These are phyloP conservation scores for Lentinus tigrinus DNA, from an alignment of 768 basidiomycete genomes.

Conservation along the genomic window DNA sequence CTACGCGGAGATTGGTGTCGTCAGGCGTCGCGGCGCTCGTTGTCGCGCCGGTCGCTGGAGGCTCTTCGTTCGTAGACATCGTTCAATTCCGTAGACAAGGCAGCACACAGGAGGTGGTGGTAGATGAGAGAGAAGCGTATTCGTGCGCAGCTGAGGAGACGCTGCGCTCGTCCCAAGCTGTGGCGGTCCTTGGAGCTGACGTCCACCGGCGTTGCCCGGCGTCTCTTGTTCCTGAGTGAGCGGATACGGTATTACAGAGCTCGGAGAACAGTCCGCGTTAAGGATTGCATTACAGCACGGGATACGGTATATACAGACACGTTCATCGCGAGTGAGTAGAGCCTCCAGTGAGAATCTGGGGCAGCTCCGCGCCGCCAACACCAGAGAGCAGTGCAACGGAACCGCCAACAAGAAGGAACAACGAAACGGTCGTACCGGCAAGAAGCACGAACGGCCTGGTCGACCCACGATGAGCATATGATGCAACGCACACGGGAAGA, in stretches of 20 bases:
- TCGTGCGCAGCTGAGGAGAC: neutral
- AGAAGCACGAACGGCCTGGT: constrained; percentile 73
- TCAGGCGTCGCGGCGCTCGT: neutral
- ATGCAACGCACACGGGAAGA: neutral
- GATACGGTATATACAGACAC: constrained; percentile 4
- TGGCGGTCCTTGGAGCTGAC: constrained; percentile 8
- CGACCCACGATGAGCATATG: neutral
- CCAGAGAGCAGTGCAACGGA: constrained; percentile 64
- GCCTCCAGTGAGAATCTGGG: constrained; percentile 66
- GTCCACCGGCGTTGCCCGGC: constrained; percentile 4
- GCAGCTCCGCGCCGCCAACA: constrained; percentile 61
- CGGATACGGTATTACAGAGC: neutral
- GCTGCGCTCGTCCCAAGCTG: constrained; percentile 8
- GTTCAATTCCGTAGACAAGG: neutral
- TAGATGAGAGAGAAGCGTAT: constrained; percentile 1
- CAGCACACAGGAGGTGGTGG: constrained; percentile 2
- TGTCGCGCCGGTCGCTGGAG: neutral
- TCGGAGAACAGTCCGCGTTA: neutral
- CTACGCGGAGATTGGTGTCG: constrained; percentile 4
- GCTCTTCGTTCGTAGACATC: constrained; percentile 13
- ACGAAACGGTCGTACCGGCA: constrained; percentile 60
- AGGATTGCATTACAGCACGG: constrained; percentile 1
- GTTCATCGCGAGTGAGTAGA: constrained; percentile 6
- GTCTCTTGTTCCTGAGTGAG: no score
- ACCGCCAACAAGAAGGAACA: constrained; percentile 66